These are phyloP conservation scores for Ophiostoma sp. DNA, from an alignment of 2,329 filamentous ascomycete species.

Conservation along the genomic window DNA sequence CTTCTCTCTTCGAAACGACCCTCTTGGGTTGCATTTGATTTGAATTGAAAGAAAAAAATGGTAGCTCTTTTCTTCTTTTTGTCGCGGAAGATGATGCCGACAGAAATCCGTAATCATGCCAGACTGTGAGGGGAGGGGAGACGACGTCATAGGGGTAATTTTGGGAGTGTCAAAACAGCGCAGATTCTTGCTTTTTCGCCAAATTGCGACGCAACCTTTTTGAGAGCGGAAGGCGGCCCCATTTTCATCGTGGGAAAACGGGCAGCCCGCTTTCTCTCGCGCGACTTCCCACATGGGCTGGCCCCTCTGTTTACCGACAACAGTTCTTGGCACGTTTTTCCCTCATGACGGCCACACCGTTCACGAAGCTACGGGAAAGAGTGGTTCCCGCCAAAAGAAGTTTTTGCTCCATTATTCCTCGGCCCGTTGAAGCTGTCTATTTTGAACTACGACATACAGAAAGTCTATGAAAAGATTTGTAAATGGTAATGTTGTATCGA, in stretches of 20 bases:
- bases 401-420: background rate
- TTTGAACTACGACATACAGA: background rate
- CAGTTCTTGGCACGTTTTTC: background rate
- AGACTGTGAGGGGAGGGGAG: background rate
- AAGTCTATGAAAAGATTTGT: background rate
- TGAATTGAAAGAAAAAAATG: too few species aligned
- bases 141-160: conserved; percentile 10
- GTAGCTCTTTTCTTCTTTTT: background rate
- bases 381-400: background rate
- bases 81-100: background rate
- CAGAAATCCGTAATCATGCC: background rate
- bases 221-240: too few species aligned
- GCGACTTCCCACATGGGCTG: background rate
- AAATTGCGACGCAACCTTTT: background rate
- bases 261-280: background rate
- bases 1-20: background rate
- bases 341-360: background rate
- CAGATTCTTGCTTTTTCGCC: conserved; percentile 6
- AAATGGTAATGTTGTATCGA: background rate
- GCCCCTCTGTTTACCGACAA: background rate
- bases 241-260: background rate
- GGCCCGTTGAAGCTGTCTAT: background rate
- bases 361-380: background rate
- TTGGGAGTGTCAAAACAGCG: background rate
- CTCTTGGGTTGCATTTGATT: background rate